A percentile compares a stretch with the other conserved stretches of the same genome.
These are phyloP conservation scores for Beta vulgaris DNA, from an alignment of 148 eudicot species.

Conservation along the genomic window DNA sequence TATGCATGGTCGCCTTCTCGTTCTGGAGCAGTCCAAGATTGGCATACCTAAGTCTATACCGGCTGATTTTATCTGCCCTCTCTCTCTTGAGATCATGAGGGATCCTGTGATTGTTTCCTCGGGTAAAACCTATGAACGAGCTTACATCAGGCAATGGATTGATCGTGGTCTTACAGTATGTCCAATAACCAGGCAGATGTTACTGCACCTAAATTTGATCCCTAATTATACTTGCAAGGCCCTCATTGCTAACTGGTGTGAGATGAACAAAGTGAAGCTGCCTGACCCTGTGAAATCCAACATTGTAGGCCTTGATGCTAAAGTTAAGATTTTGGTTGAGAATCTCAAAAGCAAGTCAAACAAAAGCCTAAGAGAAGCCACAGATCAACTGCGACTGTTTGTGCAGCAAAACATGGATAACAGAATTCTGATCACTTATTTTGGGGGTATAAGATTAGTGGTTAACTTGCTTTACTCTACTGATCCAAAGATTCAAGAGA, in stretches of 20 bases:
- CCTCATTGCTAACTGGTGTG: slow-evolving; percentile 94
- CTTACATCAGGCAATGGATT: slow-evolving; percentile 78
- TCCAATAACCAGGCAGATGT: slow-evolving; percentile 88
- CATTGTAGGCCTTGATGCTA: slow-evolving; percentile 52
- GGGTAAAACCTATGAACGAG: slow-evolving; percentile 91
- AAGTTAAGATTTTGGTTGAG: slow-evolving; percentile 57
- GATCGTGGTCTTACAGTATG: slow-evolving; percentile 89
- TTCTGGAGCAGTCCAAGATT: slow-evolving; percentile 57
- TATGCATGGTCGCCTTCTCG: slow-evolving; percentile 72
- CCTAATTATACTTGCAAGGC: slow-evolving; percentile 93
- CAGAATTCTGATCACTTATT: slow-evolving; percentile 68
- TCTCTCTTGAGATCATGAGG: slow-evolving; percentile 89
- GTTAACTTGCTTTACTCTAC: slow-evolving; percentile 62
- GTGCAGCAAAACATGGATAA: slow-evolving; percentile 89
- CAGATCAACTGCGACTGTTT: slow-evolving; percentile 65
- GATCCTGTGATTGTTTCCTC: slow-evolving; percentile 97
- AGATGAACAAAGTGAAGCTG: slow-evolving; percentile 71
- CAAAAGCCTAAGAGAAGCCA: slow-evolving; percentile 59
- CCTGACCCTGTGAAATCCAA: slow-evolving; percentile 66
- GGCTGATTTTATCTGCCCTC: slow-evolving; percentile 84
- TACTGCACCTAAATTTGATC: slow-evolving; percentile 75
- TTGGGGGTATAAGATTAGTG: slow-evolving; percentile 66
- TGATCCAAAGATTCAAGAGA: slow-evolving; percentile 58
- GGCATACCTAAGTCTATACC: slow-evolving; percentile 63
- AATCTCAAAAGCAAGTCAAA: slow-evolving; percentile 50